Conservation (phyloP, 2,329 filamentous ascomycete genomes). For the Colletotrichum magnum region DNA sequence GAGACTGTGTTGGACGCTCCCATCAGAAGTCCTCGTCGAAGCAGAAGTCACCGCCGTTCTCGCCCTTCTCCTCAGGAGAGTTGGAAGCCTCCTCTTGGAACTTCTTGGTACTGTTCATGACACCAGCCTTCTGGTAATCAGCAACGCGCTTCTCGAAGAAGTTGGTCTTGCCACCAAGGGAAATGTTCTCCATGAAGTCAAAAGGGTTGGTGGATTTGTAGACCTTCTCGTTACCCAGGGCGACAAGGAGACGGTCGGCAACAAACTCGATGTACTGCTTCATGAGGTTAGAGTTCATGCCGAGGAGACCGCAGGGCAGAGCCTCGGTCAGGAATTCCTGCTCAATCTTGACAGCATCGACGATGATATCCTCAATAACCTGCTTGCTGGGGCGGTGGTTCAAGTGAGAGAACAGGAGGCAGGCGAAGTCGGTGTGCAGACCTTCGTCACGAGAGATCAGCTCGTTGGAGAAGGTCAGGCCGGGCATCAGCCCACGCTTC, state of each 20-base stretch:
- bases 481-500: slow-evolving; percentile 99
- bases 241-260: slow-evolving; percentile 91
- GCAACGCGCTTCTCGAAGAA: slow-evolving; percentile 99
- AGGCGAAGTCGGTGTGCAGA: slow-evolving; percentile 99
- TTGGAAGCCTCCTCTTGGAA: slow-evolving; percentile 59
- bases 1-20: slow-evolving; percentile 36
- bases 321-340: slow-evolving; percentile 98
- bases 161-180: slow-evolving; percentile 98
- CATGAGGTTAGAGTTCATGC: slow-evolving; percentile 98
- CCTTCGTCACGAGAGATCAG: slow-evolving; percentile 99
- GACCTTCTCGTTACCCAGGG: slow-evolving; percentile 93
- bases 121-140: slow-evolving; percentile 99
- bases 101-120: slow-evolving; percentile 94
- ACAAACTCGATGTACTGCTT: slow-evolving; percentile 99
- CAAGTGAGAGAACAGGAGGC: slow-evolving; percentile 96
- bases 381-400: slow-evolving; percentile 90
- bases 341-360: slow-evolving; percentile 93
- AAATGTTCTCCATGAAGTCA: slow-evolving; percentile 99
- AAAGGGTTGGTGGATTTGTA: slow-evolving; percentile 97
- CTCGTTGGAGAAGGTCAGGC: slow-evolving; percentile 99
- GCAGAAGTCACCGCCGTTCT: slow-evolving; percentile 83
- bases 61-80: slow-evolving; percentile 65
- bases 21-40: slow-evolving; percentile 97
- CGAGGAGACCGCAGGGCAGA: slow-evolving; percentile 90
- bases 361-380: slow-evolving; percentile 88